Evolutionary conservation across 2,329 filamentous ascomycete species (phyloP).

Genomic region (Botryotinia calthae): DNA sequence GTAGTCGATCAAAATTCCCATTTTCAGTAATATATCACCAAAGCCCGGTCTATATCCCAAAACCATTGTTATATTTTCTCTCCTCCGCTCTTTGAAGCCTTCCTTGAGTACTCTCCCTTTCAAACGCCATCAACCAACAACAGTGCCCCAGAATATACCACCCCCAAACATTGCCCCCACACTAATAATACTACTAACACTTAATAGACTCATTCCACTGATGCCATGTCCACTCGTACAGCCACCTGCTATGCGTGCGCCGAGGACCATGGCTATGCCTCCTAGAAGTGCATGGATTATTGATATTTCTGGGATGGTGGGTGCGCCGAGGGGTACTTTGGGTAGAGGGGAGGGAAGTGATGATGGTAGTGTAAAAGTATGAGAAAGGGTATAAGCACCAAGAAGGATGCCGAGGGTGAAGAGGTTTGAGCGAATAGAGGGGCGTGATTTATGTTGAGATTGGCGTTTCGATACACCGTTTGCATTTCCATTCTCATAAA

Average conservation of each 20-base stretch:
- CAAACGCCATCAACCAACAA: not conserved
- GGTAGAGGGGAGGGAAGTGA: slow-evolving; percentile 13
- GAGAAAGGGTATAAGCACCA: slow-evolving; percentile 43
- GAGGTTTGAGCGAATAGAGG: slow-evolving; percentile 6
- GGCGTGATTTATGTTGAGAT: not conserved
- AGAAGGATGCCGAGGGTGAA: slow-evolving; percentile 53
- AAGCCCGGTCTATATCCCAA: not conserved
- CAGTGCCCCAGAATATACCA: slow-evolving; percentile 42
- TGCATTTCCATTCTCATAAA: not conserved
- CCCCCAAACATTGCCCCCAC: slow-evolving; percentile 57
- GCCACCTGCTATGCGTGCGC: slow-evolving; percentile 61
- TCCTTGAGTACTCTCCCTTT: no score
- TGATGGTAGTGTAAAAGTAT: slow-evolving; percentile 20
- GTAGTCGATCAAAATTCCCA: not conserved
- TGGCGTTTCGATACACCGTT: not conserved
- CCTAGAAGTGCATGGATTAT: slow-evolving; percentile 42
- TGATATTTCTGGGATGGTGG: not conserved
- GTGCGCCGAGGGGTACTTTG: not conserved
- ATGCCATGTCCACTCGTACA: slow-evolving; percentile 70
- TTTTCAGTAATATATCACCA: not conserved
- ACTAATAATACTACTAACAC: slow-evolving; percentile 59
- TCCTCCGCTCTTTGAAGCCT: no score
- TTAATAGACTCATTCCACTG: slow-evolving; percentile 62
- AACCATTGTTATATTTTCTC: not conserved
- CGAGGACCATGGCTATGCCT: slow-evolving; percentile 57